Evolutionary conservation across 2,329 filamentous ascomycete genomes (phyloP).

Genomic region (Colletotrichum sp.): DNA sequence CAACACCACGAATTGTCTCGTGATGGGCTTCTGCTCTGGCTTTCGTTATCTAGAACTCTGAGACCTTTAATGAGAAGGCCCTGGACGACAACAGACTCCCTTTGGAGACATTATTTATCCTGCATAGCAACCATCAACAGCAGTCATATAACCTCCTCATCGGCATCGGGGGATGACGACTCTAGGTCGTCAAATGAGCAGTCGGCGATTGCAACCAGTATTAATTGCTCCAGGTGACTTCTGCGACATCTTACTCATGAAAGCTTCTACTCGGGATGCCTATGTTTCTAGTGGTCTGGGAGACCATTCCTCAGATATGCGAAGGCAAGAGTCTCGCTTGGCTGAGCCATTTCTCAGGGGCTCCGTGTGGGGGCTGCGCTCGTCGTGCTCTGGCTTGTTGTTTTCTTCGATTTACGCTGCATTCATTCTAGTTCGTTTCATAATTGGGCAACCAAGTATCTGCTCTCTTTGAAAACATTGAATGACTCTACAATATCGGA

Average conservation of each 20-base stretch:
- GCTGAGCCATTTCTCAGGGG: not conserved
- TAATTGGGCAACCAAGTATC: not conserved
- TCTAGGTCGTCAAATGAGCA: accelerated
- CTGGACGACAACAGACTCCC: accelerated
- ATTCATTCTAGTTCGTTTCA: not conserved
- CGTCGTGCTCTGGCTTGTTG: not conserved
- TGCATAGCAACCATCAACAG: not conserved
- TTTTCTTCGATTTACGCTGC: not conserved
- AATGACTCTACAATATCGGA: not conserved
- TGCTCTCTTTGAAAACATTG: not conserved
- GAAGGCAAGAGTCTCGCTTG: not conserved
- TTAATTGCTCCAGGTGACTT: not conserved
- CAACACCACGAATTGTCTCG: not conserved
- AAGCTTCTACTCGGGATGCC: not conserved
- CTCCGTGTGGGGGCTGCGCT: not conserved
- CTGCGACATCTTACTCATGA: accelerated
- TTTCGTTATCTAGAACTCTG: not conserved
- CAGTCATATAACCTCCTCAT: accelerated
- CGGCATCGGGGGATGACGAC: accelerated
- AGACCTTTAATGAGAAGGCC: not conserved
- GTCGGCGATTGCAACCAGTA: not conserved
- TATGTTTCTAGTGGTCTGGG: not conserved
- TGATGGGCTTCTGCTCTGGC: not conserved
- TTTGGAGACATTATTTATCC: not conserved
- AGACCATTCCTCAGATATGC: accelerated